These are phyloP conservation scores for Flaveria robusta DNA, from an alignment of 129 eudicot species.

Conservation along the genomic window DNA sequence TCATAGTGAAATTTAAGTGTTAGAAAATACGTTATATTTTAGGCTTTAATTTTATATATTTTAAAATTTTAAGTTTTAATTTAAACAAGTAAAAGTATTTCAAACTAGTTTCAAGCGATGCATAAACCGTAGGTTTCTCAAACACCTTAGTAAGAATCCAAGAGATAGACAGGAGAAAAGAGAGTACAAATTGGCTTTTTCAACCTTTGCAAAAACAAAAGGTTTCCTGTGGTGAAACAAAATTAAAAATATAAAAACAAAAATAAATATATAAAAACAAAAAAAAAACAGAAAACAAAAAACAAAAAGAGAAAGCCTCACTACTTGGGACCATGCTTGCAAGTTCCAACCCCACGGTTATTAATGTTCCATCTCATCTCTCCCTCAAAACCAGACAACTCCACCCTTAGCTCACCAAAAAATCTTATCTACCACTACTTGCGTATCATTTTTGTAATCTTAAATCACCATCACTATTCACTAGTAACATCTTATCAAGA, in stretches of 20 bases:
- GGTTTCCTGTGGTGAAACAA: not conserved
- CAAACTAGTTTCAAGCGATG: too few species aligned
- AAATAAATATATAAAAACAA: too few species aligned
- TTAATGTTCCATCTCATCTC: conserved; percentile 13
- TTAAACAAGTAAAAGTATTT: too few species aligned
- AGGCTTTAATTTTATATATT: too few species aligned
- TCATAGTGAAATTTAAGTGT: too few species aligned
- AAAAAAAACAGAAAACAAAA: too few species aligned
- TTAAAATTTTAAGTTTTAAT: too few species aligned
- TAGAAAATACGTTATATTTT: too few species aligned
- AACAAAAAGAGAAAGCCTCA: not conserved
- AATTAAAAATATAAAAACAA: not conserved
- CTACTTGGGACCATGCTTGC: conserved; percentile 18
- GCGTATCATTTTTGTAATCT: not conserved
- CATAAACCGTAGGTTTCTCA: too few species aligned
- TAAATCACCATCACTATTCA: not conserved
- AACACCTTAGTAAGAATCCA: too few species aligned
- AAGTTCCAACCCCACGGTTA: conserved; percentile 13
- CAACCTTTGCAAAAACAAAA: not conserved
- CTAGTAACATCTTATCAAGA: not conserved
- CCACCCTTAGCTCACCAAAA: not conserved
- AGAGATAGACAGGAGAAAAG: too few species aligned
- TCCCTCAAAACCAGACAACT: conserved; percentile 27
- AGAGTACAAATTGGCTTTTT: too few species aligned
- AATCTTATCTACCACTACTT: not conserved